Percentiles rank a stretch among this genome's conserved stretches.
Evolutionary conservation across 805 yeast genomes (phyloP).

Genomic region (Yarrowia sp.): DNA sequence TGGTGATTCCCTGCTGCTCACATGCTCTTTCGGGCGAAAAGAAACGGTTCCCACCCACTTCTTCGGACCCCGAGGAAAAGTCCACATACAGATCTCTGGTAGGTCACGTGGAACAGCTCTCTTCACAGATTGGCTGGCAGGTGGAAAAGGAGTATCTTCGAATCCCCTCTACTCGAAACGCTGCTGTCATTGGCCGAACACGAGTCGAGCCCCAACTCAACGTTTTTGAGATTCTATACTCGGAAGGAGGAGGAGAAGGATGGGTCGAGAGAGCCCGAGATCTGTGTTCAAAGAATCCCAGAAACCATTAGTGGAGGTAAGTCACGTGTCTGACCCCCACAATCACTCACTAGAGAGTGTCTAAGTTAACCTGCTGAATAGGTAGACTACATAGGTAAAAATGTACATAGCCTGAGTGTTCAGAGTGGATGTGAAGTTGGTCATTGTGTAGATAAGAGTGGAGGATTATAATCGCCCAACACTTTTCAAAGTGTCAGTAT

Average conservation of each 20-base stretch:
- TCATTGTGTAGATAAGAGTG: no score
- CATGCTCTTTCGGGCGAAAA: constrained; percentile 78
- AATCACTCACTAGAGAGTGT: no score
- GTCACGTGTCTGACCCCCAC: no score
- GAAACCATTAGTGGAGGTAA: constrained; percentile 58
- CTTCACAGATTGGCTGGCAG: constrained; percentile 73
- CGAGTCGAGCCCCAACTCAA: constrained; percentile 38
- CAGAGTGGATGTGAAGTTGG: no score
- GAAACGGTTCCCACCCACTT: constrained; percentile 50
- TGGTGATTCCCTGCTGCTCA: constrained; percentile 95
- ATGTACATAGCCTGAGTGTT: background rate
- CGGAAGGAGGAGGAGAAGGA: constrained; percentile 87
- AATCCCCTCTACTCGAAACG: constrained; percentile 91
- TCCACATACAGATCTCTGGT: constrained; percentile 84
- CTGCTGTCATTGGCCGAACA: constrained; percentile 74
- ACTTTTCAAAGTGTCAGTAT: no score
- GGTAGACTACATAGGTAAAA: background rate
- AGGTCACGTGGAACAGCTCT: constrained; percentile 72
- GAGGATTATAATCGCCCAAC: no score
- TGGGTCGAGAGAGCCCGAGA: constrained; percentile 83
- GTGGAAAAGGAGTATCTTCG: constrained; percentile 82
- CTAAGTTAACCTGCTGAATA: background rate
- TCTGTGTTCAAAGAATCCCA: constrained; percentile 64
- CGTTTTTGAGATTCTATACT: constrained; percentile 57
- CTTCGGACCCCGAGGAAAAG: constrained; percentile 36